Base-by-base conservation (phyloP, 768 basidiomycete genomes). In the Artomyces pyxidatus region DNA sequence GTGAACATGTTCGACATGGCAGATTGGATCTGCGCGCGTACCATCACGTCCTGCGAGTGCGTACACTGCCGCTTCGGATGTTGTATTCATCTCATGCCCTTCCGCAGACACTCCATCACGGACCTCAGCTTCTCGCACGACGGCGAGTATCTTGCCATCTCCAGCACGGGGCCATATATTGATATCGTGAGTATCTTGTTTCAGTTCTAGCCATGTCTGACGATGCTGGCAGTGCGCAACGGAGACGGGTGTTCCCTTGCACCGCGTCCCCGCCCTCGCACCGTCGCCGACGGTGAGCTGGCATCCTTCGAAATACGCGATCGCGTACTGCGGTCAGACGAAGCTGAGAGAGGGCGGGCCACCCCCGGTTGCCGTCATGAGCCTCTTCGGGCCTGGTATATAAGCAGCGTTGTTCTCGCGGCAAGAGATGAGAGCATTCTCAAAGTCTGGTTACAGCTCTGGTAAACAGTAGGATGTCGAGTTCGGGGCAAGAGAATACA, bases 251-350 rank as follows among this genome's bases (percentile, higher is more conserved):
- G 63, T 75, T 41, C 83, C 85, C 2, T 59, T 90, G 22, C 85
- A 89, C 61, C 82, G 87, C n/a, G 78, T 90, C 12, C 77, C 84
- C 1, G 75, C 85, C 3, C 69, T 84, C 6, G 83, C 80, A 4
- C 72, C 85, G 1, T 78, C 85, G n/a, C 80, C 82, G 4, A 81
- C 84, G 1, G 87, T 90, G 3, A 67, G 79, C 2, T 89, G 87
- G 87, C 88, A 89, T 63, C 87, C 88, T 4, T 85, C 83, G 6
- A 85, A 80, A 65, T 81, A 86, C 56, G 76, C 81, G n/a, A 76
- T 88, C 46, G 87, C 87, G 3, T 89, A 87, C 56, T 88, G 85
- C 59, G 87, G 86, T 3, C 85, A 88, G 58, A 85, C 80, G 3
- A 82, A 80, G 54, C 60, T 68, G 40, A 75, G 75, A 42, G 83